These are phyloP conservation scores for Bolboschoenus planiculmis DNA, from an alignment of 176 grass and related monocot genomes.

Conservation along the genomic window DNA sequence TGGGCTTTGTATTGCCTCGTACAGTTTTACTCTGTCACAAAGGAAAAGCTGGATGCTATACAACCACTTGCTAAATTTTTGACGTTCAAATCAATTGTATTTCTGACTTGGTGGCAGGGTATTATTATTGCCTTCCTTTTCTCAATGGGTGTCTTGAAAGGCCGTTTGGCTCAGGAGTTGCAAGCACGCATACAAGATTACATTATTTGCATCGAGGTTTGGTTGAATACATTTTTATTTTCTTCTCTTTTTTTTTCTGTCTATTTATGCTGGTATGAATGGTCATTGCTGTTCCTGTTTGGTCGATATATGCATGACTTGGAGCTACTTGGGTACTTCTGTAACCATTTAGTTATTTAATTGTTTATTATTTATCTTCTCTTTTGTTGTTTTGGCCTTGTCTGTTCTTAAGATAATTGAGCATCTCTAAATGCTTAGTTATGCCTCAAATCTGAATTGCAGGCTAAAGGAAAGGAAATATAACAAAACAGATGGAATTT, in stretches of 20 bases:
- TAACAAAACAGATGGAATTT: neutral
- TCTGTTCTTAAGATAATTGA: neutral
- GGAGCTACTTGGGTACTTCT: neutral
- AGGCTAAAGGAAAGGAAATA: neutral
- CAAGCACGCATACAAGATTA: conserved; percentile 94
- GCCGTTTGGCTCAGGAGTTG: conserved; percentile 78
- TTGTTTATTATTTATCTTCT: neutral
- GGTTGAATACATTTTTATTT: conserved; percentile 14
- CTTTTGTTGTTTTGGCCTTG: neutral
- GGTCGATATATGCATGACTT: neutral
- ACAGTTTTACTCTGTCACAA: conserved; percentile 88
- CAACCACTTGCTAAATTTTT: conserved; percentile 94
- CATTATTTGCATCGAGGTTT: conserved; percentile 97
- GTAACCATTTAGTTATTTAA: neutral
- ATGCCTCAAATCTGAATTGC: neutral
- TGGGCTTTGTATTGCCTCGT: conserved; percentile 98
- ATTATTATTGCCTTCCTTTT: conserved; percentile 93
- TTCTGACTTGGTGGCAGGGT: conserved; percentile 99
- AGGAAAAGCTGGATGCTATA: conserved; percentile 90
- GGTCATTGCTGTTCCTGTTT: neutral
- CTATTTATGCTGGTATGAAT: neutral
- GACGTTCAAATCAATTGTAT: conserved; percentile 99
- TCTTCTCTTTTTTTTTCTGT: neutral
- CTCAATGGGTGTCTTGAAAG: conserved; percentile 84
- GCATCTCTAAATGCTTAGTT: neutral